These are phyloP conservation scores for Ogataea trehalophila DNA, from an alignment of 805 yeast genomes.

Conservation along the genomic window DNA sequence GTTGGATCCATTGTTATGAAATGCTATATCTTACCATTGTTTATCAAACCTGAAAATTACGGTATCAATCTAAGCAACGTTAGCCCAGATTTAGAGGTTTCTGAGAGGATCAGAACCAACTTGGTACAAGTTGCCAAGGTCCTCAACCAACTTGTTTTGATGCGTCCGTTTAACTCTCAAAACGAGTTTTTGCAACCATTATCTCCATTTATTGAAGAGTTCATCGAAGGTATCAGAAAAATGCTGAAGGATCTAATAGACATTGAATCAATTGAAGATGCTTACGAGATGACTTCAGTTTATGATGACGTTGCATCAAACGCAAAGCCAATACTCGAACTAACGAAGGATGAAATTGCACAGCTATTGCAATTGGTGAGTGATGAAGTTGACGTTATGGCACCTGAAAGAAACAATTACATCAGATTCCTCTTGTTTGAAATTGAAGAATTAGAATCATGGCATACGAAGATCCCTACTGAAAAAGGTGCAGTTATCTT, in stretches of 20 bases:
- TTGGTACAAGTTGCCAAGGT: slow-evolving; percentile 53
- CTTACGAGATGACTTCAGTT: slow-evolving; percentile 51
- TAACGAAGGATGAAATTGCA: slow-evolving; percentile 42
- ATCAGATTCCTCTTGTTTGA: slow-evolving; percentile 26
- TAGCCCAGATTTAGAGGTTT: slow-evolving; percentile 22
- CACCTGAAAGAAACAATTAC: slow-evolving; percentile 45
- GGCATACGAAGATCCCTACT: slow-evolving; percentile 16
- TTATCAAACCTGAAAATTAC: slow-evolving; percentile 50
- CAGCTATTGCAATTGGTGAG: slow-evolving; percentile 38
- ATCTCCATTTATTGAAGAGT: slow-evolving; percentile 60
- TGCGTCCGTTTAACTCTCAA: slow-evolving; percentile 58
- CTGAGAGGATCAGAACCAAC: slow-evolving; percentile 38
- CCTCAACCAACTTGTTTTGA: slow-evolving; percentile 58
- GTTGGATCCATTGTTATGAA: slow-evolving; percentile 63
- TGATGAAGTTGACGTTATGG: slow-evolving; percentile 38
- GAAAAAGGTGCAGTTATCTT: slow-evolving; percentile 14
- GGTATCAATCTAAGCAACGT: slow-evolving; percentile 37
- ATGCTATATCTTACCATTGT: slow-evolving; percentile 44
- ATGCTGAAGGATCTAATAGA: slow-evolving; percentile 46
- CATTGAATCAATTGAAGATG: slow-evolving; percentile 51
- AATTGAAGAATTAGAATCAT: slow-evolving; percentile 15
- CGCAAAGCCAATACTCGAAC: slow-evolving; percentile 40
- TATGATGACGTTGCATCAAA: slow-evolving; percentile 61
- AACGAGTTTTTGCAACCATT: slow-evolving; percentile 74
- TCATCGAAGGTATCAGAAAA: slow-evolving; percentile 41